Evolutionary conservation across 202 grass and related monocot species (phyloP).

Genomic region (Bolboschoenoplectus hybrid): DNA sequence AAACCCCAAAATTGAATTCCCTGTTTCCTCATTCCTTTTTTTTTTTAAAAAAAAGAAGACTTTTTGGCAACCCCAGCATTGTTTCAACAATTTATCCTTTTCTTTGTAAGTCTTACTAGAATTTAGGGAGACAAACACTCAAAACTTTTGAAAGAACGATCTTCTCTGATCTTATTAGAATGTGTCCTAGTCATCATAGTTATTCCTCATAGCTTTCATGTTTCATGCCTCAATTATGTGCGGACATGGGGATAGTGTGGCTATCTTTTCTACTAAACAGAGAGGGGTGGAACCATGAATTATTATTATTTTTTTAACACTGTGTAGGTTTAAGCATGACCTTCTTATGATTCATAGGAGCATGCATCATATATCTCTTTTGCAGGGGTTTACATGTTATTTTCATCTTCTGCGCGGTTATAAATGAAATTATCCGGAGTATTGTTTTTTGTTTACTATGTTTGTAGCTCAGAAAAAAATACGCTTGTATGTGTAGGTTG

Average conservation of each 20-base stretch:
- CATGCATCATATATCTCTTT: conserved; percentile 1
- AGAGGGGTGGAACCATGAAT: not conserved
- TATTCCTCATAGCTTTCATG: not conserved
- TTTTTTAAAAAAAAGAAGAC: no score
- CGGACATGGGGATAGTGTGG: not conserved
- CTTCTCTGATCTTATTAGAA: not conserved
- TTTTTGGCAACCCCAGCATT: no score
- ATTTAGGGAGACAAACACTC: not conserved
- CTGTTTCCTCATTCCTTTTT: not conserved
- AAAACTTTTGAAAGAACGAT: not conserved
- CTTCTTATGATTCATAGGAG: not conserved
- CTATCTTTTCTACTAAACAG: not conserved
- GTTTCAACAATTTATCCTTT: not conserved
- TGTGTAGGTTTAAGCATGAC: not conserved
- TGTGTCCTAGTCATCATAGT: not conserved
- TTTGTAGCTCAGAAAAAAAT: conserved; percentile 33
- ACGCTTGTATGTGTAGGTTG: conserved; percentile 54
- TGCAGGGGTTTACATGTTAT: not conserved
- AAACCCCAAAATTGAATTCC: not conserved
- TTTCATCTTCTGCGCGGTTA: not conserved
- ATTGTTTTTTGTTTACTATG: not conserved
- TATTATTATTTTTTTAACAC: not conserved
- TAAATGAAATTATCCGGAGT: conserved; percentile 12
- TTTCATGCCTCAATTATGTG: not conserved
- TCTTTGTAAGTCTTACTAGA: not conserved